These are phyloP conservation scores for Rhizopogon parksii DNA, from an alignment of 1,284 basidiomycete species.

Conservation along the genomic window DNA sequence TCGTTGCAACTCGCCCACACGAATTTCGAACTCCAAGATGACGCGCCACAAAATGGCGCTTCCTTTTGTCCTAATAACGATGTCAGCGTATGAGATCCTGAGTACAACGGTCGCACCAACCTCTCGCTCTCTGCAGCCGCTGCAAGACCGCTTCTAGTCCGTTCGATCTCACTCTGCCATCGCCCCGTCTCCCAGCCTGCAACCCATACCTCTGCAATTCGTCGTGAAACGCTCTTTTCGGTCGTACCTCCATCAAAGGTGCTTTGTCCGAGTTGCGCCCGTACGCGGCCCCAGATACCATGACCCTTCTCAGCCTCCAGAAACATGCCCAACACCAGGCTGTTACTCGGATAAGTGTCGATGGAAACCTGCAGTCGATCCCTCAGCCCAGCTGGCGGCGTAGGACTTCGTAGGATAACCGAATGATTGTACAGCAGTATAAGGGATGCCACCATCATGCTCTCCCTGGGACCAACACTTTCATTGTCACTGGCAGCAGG, in stretches of 20 bases:
- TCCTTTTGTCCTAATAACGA: slow-evolving; percentile 48
- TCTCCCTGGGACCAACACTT: slow-evolving; percentile 41
- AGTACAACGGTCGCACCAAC: slow-evolving; percentile 32
- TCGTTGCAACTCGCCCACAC: slow-evolving; percentile 46
- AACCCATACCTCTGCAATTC: slow-evolving; percentile 67
- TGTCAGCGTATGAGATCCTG: slow-evolving; percentile 8
- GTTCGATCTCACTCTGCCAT: slow-evolving; percentile 64
- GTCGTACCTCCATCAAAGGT: slow-evolving; percentile 31
- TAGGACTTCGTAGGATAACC: slow-evolving; percentile 46
- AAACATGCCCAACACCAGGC: slow-evolving; percentile 68
- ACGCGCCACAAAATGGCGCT: slow-evolving; percentile 74
- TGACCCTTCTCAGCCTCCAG: slow-evolving; percentile 73
- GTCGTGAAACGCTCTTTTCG: slow-evolving; percentile 51
- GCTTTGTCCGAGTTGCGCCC: slow-evolving; percentile 39
- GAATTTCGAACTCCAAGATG: slow-evolving; percentile 79
- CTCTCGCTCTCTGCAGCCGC: slow-evolving; percentile 58
- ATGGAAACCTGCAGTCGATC: slow-evolving; percentile 52
- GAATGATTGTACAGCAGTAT: slow-evolving; percentile 60
- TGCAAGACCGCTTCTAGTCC: slow-evolving; percentile 57
- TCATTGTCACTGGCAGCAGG: slow-evolving; percentile 17
- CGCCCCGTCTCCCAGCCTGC: slow-evolving; percentile 67
- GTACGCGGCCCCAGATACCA: slow-evolving; percentile 65
- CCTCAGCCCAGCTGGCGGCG: slow-evolving; percentile 55
- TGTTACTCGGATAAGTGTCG: slow-evolving; percentile 62
- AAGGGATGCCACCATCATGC: slow-evolving; percentile 50